Evolutionary conservation across 179 eudicot species (phyloP).

Genomic region (Beta corolliflora): DNA sequence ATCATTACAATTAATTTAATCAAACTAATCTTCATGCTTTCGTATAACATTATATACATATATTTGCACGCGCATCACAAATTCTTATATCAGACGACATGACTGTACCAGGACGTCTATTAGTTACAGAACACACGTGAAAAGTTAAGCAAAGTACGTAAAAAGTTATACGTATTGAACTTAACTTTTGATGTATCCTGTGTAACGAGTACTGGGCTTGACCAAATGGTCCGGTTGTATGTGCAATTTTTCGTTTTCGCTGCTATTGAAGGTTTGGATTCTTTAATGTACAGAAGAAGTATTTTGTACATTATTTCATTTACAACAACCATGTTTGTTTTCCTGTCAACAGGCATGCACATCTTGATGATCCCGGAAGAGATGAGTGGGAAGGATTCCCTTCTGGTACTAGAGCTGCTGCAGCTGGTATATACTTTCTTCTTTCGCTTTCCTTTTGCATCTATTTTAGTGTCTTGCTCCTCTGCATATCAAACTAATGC

Average conservation of each 20-base stretch:
- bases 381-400: constrained; percentile 99
- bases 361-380: constrained; percentile 95
- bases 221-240: too few species aligned
- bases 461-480: not conserved
- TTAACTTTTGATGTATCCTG: too few species aligned
- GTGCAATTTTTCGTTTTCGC: not conserved
- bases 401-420: constrained; percentile 96
- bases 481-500: not conserved
- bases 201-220: too few species aligned
- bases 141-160: too few species aligned
- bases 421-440: constrained; percentile 76
- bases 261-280: not conserved
- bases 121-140: too few species aligned
- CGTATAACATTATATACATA: not conserved
- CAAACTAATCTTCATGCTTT: not conserved
- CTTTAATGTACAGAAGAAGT: not conserved
- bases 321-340: not conserved
- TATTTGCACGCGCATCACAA: not conserved
- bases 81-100: too few species aligned
- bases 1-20: not conserved
- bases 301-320: not conserved
- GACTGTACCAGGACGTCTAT: too few species aligned
- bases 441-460: not conserved
- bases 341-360: constrained; percentile 66
- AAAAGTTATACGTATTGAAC: too few species aligned